phyloP scores from a whole-genome alignment of 148 eudicot genomes.

The Vaccinium macrocarpon region DNA sequence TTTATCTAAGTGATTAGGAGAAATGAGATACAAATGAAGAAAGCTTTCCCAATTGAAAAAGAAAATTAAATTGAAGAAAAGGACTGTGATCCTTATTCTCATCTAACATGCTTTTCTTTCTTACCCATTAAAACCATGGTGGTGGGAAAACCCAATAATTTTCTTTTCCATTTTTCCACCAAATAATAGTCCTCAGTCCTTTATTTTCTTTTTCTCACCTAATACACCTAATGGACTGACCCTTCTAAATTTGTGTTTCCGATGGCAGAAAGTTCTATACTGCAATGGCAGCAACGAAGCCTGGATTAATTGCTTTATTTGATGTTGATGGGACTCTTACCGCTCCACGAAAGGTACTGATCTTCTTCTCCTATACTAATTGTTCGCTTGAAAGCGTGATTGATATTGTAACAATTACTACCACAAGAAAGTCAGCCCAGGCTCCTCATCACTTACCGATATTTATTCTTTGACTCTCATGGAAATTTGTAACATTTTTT shows the following conservation, averaged over 20 bases:
- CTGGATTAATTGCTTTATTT: conserved; percentile 82
- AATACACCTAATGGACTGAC: neutral
- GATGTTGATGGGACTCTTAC: conserved; percentile 98
- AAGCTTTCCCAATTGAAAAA: neutral
- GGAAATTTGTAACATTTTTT: too few species aligned
- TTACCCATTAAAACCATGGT: neutral
- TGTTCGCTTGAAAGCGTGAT: neutral
- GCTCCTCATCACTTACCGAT: too few species aligned
- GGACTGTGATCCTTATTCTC: neutral
- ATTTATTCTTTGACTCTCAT: too few species aligned
- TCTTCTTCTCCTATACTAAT: neutral
- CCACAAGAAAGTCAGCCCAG: too few species aligned
- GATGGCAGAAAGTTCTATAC: neutral
- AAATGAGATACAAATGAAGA: neutral
- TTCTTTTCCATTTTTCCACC: neutral
- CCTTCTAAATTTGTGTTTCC: neutral
- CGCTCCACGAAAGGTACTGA: conserved; percentile 71
- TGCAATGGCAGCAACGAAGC: conserved; percentile 60
- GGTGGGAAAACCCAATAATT: neutral
- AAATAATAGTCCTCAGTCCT: neutral
- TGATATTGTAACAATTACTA: neutral
- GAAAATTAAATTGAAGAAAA: neutral
- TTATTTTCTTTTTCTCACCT: neutral
- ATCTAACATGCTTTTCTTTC: neutral
- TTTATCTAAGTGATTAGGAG: neutral